Evolutionary conservation across 495 filamentous ascomycete genomes (phyloP), one percentile per base, ranked within the genome.

Genomic region (Xylaria longipes): DNA sequence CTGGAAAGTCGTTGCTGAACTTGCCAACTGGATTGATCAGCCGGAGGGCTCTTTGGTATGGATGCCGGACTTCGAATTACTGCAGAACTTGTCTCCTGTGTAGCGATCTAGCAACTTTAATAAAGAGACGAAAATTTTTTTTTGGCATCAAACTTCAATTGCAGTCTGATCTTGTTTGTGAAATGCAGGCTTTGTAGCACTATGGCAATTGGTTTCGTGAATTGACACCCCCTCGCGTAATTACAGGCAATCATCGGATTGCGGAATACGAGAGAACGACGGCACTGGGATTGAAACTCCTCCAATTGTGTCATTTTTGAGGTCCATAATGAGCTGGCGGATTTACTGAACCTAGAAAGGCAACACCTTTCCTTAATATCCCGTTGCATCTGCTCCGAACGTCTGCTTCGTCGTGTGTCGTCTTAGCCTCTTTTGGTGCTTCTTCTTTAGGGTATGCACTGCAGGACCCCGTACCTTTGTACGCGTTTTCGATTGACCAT

Each of bases 21-120:
- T 72, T 20, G 70, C 70, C 29, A 72, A 56, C 27, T 72, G 70
- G 70, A 72, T 72, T 4, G 70, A 72, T 45, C 70, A 72, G 43
- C 70, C 70, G 1, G 70, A 72, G 25, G 70, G 70, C 2, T 72
- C 70, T 2, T 31, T 61, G 31, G 39, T 68, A 14, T 72, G 70
- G 70, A 72, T 72, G 70, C 70, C 70, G 20, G 70, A 72, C 20
- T 72, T 72, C 25, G 70, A 72, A 20, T 45, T 72, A 39, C 27
- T 72, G 15, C 70, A 72, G 20, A 72, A 72, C 31, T 29, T 72
- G 45, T 68, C 63, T 2, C 70, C 70, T 27, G 11, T 56, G 46
- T 52, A 70, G 43, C 27, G 37, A 45, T 15, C 52, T 4, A 14
- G 15, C 1, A n/a, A 31, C n/a, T 27, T 12, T 35, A 41, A 29